Base-by-base conservation (phyloP, 345 rosid species). In the Melastoma malabathricum region DNA sequence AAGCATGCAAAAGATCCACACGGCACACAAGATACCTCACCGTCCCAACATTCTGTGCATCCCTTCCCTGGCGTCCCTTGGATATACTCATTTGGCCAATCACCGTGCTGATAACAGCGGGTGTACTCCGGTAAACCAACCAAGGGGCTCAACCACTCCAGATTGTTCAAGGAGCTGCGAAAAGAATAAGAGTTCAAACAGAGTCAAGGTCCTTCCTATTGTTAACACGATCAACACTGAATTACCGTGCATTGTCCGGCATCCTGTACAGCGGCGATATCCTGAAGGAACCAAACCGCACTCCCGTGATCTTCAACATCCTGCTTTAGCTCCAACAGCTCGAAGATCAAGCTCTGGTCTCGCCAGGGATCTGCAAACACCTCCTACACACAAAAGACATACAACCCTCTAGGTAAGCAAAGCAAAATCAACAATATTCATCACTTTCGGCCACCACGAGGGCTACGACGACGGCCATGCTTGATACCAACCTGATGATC, bases 1-100 rank as follows among this genome's bases (percentile, higher is more conserved):
- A 18, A 31, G 25, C 3, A 0, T 23, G 18, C 3, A 10, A 31
- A 19, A 56, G 1, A 20, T 22, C 25, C 25, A 22, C 25, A 22
- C 4, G 25, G 25, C 25, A 22, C 25, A 22, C 25, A 43, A 14
- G 23, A 31, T 43, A 15, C 34, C 64, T 48, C 58, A 82, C 97
- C 76, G 57, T 77, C 51, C 86, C 72, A 50, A 76, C 53, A 63
- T 89, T 89, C 52, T 81, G 95, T 3, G 96, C 94, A 66, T 86
- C 96, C 69, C 86, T 81, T 71, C 96, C 98, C 52, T 90, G 98
- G 16, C 79, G 72, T 60, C 82, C 98, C 72, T 90, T 86, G 5
- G 98, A 83, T 60, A 83, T 66, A 38, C 77, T 76, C 98, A 86
- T 83, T 59, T 83, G 81, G 53, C 89, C 94, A 64, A 78, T 56